Evolutionary conservation across 1,284 basidiomycete species (phyloP).

Genomic region (Dichomitus squalens): DNA sequence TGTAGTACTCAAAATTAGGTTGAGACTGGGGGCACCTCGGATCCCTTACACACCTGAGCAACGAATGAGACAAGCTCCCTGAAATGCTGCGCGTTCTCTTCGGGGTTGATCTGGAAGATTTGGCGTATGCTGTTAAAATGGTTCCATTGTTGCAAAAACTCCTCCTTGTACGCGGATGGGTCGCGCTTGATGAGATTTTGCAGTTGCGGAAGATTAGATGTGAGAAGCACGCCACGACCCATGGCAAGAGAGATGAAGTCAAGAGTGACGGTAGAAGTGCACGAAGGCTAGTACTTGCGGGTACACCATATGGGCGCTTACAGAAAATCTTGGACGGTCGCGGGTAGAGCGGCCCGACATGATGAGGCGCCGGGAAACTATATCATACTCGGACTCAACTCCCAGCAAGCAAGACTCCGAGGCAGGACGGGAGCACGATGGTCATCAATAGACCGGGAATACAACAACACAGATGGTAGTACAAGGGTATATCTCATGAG

Average conservation of each 20-base stretch:
- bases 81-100: constrained; percentile 83
- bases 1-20: constrained; percentile 34
- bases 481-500: constrained; percentile 26
- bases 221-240: constrained; percentile 65
- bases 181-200: constrained; percentile 98
- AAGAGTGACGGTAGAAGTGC: neutral
- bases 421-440: neutral
- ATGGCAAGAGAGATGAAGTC: constrained; percentile 31
- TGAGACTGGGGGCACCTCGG: too few species aligned
- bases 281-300: neutral
- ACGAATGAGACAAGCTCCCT: constrained; percentile 87
- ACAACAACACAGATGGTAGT: constrained; percentile 14
- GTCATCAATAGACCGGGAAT: constrained; percentile 10
- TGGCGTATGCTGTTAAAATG: constrained; percentile 90
- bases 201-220: constrained; percentile 77
- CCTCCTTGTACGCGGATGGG: constrained; percentile 89
- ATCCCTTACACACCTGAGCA: constrained; percentile 59
- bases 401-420: neutral
- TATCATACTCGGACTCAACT: neutral
- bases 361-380: neutral
- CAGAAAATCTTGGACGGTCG: constrained; percentile 4
- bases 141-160: constrained; percentile 98
- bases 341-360: neutral
- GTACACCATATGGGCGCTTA: constrained; percentile 6
- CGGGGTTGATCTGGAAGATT: constrained; percentile 79